Base-by-base conservation (phyloP, 495 filamentous ascomycete genomes). In the Platismatia glauca region DNA sequence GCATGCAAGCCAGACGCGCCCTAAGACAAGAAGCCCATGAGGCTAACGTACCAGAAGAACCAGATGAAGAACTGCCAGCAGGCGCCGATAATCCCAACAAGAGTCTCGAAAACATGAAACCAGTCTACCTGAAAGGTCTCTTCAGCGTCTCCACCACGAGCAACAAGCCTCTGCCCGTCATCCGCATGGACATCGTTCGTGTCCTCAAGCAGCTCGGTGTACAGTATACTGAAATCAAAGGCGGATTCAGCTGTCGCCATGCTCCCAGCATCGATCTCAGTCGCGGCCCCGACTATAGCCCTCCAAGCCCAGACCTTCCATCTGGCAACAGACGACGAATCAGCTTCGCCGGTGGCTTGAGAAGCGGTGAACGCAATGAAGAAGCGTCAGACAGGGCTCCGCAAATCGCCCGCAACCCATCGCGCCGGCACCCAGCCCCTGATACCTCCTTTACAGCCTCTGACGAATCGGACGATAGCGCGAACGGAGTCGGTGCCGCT, bases 101-200 rank as follows among this genome's bases (percentile, higher is more conserved):
- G 75, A 79, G 77, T 75, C 75, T 89, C 68, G 80, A 88, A 65
- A 77, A 85, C 44, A 84, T 87, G 48, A 97, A 96, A 70, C 95
- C 95, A 2, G 94, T 97, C 33, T 99, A 87, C 71, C 83, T 99
- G 33, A 99, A 99, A 73, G 94, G 94, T 29, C 84, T 99, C 31
- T 99, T 99, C 78, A 97, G 92, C 71, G 94, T 97, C 39, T 91
- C 89, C 7, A 99, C 94, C 0, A 99, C 94, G 4, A 96, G 91
- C 66, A 95, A 87, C 68, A 94, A 91, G 66, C 90, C 95, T 3
- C 79, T 97, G 27, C 71, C 83, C 5, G 81, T 88, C 64, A 98
- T 98, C 64, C 85, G 93, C 46, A 78, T 83, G 20, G 94, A 99
- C 70, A 93, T 99, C 70, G 94, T 96, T 71, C 84, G 92, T 35